Evolutionary conservation across 495 filamentous ascomycete species (phyloP).

Genomic region (Trichoderma orchidacearum): DNA sequence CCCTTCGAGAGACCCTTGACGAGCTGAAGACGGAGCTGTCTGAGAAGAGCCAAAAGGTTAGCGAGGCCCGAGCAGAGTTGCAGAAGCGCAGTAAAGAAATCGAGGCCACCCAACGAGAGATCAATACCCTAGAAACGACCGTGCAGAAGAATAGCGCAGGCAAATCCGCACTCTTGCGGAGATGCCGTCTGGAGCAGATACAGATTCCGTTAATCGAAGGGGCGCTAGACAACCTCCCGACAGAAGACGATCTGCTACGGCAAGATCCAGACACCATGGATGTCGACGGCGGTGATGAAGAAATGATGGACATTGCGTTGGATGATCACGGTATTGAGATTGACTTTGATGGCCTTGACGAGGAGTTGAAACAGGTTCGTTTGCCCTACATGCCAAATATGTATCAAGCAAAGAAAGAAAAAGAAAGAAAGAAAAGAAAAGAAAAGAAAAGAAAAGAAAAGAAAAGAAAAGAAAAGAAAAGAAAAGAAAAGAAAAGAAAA

Average conservation of each 20-base stretch:
- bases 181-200: conserved; percentile 89
- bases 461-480: too few relatives aligned
- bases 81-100: conserved; percentile 73
- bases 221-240: conserved; percentile 79
- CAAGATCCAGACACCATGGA: conserved; percentile 80
- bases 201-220: conserved; percentile 64
- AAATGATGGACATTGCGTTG: conserved; percentile 35
- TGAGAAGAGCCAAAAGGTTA: conserved; percentile 62
- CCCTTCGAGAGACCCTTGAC: conserved; percentile 57
- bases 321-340: conserved; percentile 90
- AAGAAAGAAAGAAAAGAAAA: too few relatives aligned
- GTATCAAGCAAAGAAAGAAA: too few relatives aligned
- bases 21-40: conserved; percentile 49
- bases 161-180: conserved; percentile 69
- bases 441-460: too few relatives aligned
- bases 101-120: conserved; percentile 62
- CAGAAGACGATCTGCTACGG: conserved; percentile 60
- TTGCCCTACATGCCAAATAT: not conserved
- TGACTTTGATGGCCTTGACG: conserved; percentile 75
- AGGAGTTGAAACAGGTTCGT: conserved; percentile 67
- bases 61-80: conserved; percentile 66
- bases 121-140: conserved; percentile 64
- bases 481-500: too few relatives aligned
- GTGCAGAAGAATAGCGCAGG: conserved; percentile 71
- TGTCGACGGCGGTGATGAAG: conserved; percentile 58